Evolutionary conservation across 495 filamentous ascomycete genomes (phyloP).

Genomic region (Podospora fimiseda): DNA sequence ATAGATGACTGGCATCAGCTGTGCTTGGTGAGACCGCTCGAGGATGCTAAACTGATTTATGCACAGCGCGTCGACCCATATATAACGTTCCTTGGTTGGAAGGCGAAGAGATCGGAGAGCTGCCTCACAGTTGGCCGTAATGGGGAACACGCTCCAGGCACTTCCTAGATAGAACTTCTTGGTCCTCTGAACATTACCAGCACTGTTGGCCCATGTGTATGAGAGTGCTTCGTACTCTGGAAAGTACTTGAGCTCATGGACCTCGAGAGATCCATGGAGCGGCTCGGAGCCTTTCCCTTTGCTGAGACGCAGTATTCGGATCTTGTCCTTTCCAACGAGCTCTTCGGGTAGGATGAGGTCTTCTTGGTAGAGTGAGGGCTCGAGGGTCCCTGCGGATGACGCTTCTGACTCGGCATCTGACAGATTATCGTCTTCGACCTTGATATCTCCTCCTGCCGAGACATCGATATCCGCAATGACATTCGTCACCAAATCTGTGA

Average conservation of each 20-base stretch:
- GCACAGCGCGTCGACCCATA: conserved; percentile 31
- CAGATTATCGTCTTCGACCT: not conserved
- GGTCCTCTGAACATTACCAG: conserved; percentile 11
- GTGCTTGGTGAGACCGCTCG: conserved; percentile 23
- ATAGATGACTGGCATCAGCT: conserved; percentile 29
- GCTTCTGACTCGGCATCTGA: not conserved
- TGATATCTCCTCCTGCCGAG: not conserved
- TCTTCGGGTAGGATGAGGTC: not conserved
- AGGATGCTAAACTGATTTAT: conserved; percentile 24
- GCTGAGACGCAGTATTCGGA: conserved; percentile 17
- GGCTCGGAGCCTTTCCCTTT: conserved; percentile 13
- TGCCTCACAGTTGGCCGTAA: conserved; percentile 17
- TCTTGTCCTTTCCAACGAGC: conserved; percentile 7
- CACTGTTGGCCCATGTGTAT: conserved; percentile 17
- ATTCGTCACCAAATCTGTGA: not conserved
- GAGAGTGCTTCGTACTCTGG: conserved; percentile 19
- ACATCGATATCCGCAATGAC: not conserved
- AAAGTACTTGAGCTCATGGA: conserved; percentile 15
- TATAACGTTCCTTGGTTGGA: conserved; percentile 6
- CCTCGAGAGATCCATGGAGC: conserved; percentile 12
- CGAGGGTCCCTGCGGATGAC: not conserved
- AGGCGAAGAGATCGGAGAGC: conserved; percentile 15
- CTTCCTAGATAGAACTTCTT: conserved; percentile 17
- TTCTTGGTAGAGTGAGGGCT: not conserved
- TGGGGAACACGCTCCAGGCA: conserved; percentile 15